Percentiles rank a stretch among this genome's conserved stretches.
These are phyloP conservation scores for Lasiodiplodia hormozganensis DNA, from an alignment of 2,329 filamentous ascomycete genomes.

Conservation along the genomic window DNA sequence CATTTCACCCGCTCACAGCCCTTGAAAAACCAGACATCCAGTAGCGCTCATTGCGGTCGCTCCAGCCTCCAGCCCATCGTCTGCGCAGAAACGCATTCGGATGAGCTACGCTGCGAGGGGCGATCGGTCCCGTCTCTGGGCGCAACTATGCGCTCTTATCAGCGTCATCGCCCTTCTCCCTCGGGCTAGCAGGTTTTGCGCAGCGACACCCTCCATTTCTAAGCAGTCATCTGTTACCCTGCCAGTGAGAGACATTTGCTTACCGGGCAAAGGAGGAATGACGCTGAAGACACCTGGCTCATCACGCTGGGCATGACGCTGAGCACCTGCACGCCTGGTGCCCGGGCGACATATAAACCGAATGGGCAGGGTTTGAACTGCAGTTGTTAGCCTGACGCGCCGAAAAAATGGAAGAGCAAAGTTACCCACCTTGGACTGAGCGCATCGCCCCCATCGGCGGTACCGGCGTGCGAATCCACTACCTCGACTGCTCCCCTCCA, in stretches of 20 bases:
- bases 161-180: not conserved
- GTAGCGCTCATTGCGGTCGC: not conserved
- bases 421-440: not conserved
- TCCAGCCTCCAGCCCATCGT: not conserved
- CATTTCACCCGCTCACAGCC: not conserved
- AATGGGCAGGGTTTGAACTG: not conserved
- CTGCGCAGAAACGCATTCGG: not conserved
- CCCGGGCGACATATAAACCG: not conserved
- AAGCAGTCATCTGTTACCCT: not conserved
- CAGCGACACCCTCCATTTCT: not conserved
- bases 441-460: conserved; percentile 23
- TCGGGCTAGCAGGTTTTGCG: not conserved
- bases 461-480: conserved; percentile 35
- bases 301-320: not conserved
- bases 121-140: not conserved
- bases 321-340: not conserved
- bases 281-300: conserved; percentile 6
- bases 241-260: not conserved
- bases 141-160: not conserved
- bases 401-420: conserved; percentile 4
- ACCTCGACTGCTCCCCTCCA: conserved; percentile 35
- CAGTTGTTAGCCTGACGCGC: not conserved
- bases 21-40: not conserved
- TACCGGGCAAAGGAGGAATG: not conserved
- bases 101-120: not conserved